Evolutionary conservation across 148 eudicot species (phyloP).

Genomic region (Camellia sinensis): DNA sequence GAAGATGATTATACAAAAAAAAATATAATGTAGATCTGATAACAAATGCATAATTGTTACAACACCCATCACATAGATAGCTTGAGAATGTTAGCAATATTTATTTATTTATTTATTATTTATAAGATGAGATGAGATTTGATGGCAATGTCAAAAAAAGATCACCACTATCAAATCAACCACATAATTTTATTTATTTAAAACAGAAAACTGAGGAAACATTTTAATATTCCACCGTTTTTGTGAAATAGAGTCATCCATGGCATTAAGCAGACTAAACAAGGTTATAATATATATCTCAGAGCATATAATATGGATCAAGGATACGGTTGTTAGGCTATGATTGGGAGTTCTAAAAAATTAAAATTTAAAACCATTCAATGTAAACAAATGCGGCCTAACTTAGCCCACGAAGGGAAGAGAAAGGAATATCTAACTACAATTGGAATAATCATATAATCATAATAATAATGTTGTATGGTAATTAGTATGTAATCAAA

Average conservation of each 20-base stretch:
- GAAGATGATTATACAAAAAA: background rate
- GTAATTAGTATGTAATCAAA: background rate
- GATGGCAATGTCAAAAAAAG: conserved; percentile 17
- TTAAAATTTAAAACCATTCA: background rate
- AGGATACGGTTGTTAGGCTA: conserved; percentile 9
- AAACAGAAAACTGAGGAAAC: no score
- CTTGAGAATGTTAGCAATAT: background rate
- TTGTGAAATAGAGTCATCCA: conserved; percentile 14
- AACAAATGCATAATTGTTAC: background rate
- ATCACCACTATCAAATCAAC: background rate
- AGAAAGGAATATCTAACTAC: background rate
- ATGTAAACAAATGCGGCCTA: background rate
- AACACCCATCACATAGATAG: background rate
- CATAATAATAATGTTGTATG: no score
- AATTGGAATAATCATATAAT: background rate
- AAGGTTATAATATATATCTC: background rate
- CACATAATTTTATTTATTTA: background rate
- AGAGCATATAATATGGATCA: background rate
- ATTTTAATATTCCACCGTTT: background rate
- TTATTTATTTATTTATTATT: background rate
- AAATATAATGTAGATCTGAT: background rate
- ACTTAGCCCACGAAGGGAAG: no score
- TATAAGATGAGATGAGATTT: conserved; percentile 13
- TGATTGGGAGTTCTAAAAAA: conserved; percentile 1
- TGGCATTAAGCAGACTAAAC: conserved; percentile 7